Evolutionary conservation across 2,329 filamentous ascomycete genomes (phyloP).

Genomic region (Phaeophleospora eucalypticola): DNA sequence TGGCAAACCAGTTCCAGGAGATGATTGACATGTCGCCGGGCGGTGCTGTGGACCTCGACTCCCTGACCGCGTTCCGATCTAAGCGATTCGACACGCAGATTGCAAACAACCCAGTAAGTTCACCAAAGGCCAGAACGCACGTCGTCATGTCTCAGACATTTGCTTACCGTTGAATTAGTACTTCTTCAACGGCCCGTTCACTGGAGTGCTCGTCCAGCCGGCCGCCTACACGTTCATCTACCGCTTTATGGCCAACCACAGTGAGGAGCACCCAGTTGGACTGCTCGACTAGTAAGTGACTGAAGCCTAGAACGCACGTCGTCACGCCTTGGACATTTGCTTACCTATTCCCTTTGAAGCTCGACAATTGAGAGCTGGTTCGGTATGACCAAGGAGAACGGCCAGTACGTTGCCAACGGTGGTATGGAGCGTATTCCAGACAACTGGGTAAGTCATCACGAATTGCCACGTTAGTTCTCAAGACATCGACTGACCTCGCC

Average conservation of each 20-base stretch:
- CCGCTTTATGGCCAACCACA: conserved; percentile 35
- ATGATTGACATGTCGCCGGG: conserved; percentile 24
- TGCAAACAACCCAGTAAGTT: conserved; percentile 9
- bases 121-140: too few relatives aligned
- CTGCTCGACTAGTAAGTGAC: conserved; percentile 28
- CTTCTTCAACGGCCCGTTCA: conserved; percentile 20
- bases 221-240: conserved; percentile 30
- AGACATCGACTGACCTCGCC: conserved; percentile 1
- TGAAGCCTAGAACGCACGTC: too few relatives aligned
- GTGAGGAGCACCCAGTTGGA: conserved; percentile 30
- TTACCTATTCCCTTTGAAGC: too few relatives aligned
- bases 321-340: too few relatives aligned
- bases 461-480: neutral
- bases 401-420: conserved; percentile 26
- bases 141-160: too few relatives aligned
- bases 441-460: conserved; percentile 25
- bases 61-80: conserved; percentile 7
- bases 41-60: conserved; percentile 7
- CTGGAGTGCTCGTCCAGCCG: conserved; percentile 19
- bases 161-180: too few relatives aligned
- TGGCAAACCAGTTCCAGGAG: conserved; percentile 24
- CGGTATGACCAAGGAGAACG: conserved; percentile 25
- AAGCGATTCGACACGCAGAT: conserved; percentile 10
- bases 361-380: conserved; percentile 17
- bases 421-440: conserved; percentile 39